These are phyloP conservation scores for Oidium heveae DNA, from an alignment of 2,329 filamentous ascomycete genomes.

Conservation along the genomic window DNA sequence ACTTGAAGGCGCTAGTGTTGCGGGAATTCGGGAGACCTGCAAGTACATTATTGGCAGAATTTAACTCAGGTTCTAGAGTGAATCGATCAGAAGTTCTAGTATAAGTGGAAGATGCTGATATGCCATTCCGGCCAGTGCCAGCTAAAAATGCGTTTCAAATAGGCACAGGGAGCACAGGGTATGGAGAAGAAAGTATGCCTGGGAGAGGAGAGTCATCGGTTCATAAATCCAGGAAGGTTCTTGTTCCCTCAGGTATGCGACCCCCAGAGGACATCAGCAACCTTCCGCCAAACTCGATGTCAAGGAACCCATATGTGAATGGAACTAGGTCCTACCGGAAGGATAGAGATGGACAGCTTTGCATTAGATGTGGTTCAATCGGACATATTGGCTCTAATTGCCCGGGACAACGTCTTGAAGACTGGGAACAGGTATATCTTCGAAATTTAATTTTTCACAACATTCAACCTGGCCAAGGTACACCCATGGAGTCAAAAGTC, in stretches of 20 bases:
- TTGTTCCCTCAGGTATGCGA: not conserved
- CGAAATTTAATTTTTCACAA: not conserved
- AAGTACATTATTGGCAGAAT: not conserved
- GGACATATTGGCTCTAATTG: not conserved
- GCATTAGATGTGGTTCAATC: not conserved
- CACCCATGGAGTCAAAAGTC: not conserved
- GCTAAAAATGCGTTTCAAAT: not conserved
- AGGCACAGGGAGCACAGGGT: not conserved
- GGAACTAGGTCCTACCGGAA: not conserved
- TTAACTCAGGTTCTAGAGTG: not conserved
- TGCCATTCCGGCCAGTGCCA: not conserved
- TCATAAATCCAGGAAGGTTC: not conserved
- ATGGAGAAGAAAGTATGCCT: not conserved
- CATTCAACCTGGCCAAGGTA: not conserved
- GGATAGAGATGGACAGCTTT: not conserved
- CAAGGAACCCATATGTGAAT: not conserved
- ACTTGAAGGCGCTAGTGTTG: not conserved
- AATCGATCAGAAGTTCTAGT: not conserved
- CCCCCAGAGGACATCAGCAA: not conserved
- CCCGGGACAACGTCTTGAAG: not conserved
- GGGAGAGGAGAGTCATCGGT: not conserved
- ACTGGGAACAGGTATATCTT: not conserved
- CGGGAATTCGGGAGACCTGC: not conserved
- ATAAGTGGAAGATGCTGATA: not conserved
- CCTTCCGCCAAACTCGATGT: not conserved